These are phyloP conservation scores for Suhomyces kilbournensis DNA, from an alignment of 805 yeast species.

Conservation along the genomic window DNA sequence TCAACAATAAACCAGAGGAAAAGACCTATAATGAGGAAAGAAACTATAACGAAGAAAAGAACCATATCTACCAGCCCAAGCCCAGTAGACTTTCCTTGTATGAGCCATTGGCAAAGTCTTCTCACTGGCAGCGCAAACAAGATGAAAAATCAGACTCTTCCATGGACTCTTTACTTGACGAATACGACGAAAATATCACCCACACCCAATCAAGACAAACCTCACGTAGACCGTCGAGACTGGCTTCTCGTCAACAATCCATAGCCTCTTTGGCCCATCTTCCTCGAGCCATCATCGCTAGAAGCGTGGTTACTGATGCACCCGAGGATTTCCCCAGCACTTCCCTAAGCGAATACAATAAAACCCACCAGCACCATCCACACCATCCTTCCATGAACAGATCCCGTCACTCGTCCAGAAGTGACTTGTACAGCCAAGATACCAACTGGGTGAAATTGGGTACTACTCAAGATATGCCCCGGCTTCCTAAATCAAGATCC, in stretches of 20 bases:
- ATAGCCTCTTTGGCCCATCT: background rate
- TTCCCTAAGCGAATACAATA: conserved; percentile 35
- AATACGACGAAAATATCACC: conserved; percentile 43
- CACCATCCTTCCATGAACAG: background rate
- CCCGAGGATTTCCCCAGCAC: conserved; percentile 32
- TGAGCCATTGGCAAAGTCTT: background rate
- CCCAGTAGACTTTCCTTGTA: background rate
- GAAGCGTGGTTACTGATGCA: conserved; percentile 7
- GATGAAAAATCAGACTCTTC: conserved; percentile 17
- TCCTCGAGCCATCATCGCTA: background rate
- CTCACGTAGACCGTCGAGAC: conserved; percentile 24
- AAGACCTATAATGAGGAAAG: background rate
- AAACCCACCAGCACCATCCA: conserved; percentile 16
- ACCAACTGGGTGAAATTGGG: conserved; percentile 51
- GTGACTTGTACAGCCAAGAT: conserved; percentile 42
- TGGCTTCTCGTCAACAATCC: conserved; percentile 1
- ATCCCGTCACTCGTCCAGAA: conserved; percentile 34
- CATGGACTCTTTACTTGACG: conserved; percentile 42
- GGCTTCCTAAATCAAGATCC: conserved; percentile 21
- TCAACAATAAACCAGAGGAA: conserved; percentile 4
- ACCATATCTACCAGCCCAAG: background rate
- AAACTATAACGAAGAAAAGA: background rate
- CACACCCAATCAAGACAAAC: conserved; percentile 25
- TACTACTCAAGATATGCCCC: background rate
- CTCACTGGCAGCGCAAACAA: background rate